Evolutionary conservation across 441 rosid species (phyloP), one percentile per base, ranked within the genome.

Genomic region (Sinapis alba): DNA sequence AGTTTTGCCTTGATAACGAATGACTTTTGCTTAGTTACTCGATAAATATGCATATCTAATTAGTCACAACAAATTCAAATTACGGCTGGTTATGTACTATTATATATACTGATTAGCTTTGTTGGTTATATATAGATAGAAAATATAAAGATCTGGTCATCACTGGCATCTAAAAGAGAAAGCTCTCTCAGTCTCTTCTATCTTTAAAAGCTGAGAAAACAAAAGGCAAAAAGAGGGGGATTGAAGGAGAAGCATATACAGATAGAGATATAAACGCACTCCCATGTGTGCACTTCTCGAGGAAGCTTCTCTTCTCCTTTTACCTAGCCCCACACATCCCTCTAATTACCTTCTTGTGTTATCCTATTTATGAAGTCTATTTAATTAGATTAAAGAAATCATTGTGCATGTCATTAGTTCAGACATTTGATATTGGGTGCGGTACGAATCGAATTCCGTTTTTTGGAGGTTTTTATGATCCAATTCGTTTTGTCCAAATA

Each of bases 221-320:
- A 69, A 66, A 78, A 53, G 81, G 61, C 47, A 30, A 64, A 71
- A 50, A 50, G 56, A 65, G 71, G 65, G 63, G 64, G 69, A 78
- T 75, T 73, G 43, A 51, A 73, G 72, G 32, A 58, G 85, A 89
- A 85, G 88, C 83, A 82, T 78, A 34, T 36, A 63, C 27, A 83
- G 71, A 32, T 20, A 82, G 69, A 68, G 71, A 83, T 66, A 72
- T 58, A 73, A 82, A 83, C 88, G 86, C 88, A 84, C 86, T 85
- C 76, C 81, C 89, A 82, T 38, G 86, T 76, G 60, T 83, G 54
- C 87, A 71, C 80, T 81, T 81, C 76, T 86, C 92, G 95, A 90
- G 89, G 96, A 88, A 88, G 96, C 96, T 90, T 88, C 93, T 79
- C 78, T 62, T 73, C 71, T 38, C 60, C 71, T 68, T 79, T 73